Percentiles rank a stretch among this genome's conserved stretches.
These are phyloP conservation scores for Pseudogymnoascus pannorum DNA, from an alignment of 2,329 filamentous ascomycete species.

Conservation along the genomic window DNA sequence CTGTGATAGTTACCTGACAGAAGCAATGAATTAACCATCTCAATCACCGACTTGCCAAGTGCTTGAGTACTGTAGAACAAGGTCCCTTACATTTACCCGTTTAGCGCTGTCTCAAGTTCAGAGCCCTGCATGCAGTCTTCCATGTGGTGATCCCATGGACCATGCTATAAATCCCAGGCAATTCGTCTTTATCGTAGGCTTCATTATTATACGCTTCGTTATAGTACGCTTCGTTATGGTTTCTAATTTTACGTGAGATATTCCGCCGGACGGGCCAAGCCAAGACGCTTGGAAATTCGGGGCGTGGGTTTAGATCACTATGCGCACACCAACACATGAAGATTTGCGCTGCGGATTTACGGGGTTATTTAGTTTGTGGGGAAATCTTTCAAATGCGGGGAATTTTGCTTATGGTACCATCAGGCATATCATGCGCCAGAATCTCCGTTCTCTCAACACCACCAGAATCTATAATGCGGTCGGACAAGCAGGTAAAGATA, in stretches of 20 bases:
- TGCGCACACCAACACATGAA: background rate
- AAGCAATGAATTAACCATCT: background rate
- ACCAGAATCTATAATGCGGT: slow-evolving; percentile 1
- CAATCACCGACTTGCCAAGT: background rate
- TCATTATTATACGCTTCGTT: too few relatives aligned
- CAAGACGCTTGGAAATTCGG: background rate
- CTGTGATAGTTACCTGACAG: background rate
- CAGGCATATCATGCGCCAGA: background rate
- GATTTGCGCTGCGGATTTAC: background rate
- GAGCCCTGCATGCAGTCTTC: background rate
- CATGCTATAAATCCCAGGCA: background rate
- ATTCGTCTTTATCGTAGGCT: background rate
- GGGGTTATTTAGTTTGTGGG: background rate
- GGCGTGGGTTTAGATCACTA: background rate
- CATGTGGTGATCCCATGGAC: background rate
- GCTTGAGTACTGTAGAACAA: background rate
- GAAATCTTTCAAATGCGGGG: slow-evolving; percentile 5
- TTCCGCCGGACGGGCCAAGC: background rate
- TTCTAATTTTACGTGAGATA: background rate
- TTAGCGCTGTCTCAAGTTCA: background rate
- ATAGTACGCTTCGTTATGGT: too few relatives aligned
- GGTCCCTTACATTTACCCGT: background rate
- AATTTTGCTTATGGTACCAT: background rate
- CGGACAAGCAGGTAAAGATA: slow-evolving; percentile 10
- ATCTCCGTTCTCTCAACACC: background rate